Conservation (phyloP, 73 alveolate genomes). For the Paramecium caudatum region DNA sequence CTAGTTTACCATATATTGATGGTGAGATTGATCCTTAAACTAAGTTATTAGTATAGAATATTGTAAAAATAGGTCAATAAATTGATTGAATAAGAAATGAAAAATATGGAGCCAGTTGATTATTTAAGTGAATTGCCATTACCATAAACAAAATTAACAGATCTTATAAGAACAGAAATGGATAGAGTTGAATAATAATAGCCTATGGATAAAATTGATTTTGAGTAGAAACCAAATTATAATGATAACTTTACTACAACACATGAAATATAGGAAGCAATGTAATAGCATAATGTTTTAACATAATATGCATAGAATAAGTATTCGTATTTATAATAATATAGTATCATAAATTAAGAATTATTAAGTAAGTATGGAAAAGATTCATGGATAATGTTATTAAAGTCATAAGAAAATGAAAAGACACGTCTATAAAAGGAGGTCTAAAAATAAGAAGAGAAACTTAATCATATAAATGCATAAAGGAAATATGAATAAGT, state of each 20-base stretch:
- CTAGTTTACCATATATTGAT: conserved; percentile 47
- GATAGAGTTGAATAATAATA: conserved; percentile 3
- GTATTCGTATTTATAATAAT: background rate
- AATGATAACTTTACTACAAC: background rate
- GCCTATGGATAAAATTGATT: background rate
- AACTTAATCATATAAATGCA: conserved; percentile 52
- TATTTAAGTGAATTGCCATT: conserved; percentile 55
- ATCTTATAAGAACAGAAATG: conserved; percentile 36
- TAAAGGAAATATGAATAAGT: conserved; percentile 60
- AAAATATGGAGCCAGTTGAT: conserved; percentile 41
- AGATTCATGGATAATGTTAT: conserved; percentile 47
- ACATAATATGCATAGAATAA: conserved; percentile 20
- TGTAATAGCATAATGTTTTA: background rate
- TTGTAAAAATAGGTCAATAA: background rate
- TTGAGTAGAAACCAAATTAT: conserved; percentile 27
- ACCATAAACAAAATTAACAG: conserved; percentile 27
- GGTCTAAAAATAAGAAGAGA: background rate
- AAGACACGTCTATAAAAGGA: conserved; percentile 27
- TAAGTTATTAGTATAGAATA: background rate
- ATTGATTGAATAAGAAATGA: conserved; percentile 31
- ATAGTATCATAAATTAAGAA: conserved; percentile 54
- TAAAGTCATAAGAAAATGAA: conserved; percentile 44
- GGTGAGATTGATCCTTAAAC: conserved; percentile 12
- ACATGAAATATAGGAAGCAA: conserved; percentile 33
- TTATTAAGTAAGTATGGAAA: conserved; percentile 47